phyloP scores from a whole-genome alignment of 78 protist species.

The Speleostelium caveatum region DNA sequence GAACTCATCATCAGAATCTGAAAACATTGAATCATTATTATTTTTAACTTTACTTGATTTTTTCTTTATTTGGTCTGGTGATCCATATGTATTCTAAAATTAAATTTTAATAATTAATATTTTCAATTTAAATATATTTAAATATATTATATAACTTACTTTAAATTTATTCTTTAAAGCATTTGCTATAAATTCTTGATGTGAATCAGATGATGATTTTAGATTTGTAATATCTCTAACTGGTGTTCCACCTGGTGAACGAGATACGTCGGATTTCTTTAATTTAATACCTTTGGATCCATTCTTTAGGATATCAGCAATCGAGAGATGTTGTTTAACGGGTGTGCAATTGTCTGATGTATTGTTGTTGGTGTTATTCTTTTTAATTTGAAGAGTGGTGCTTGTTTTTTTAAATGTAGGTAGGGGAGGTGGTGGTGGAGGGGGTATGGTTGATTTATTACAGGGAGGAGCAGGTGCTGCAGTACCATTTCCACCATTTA shows the following conservation, averaged over 20 bases:
- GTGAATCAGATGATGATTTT: background rate
- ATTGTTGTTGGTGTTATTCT: background rate
- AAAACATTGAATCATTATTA: background rate
- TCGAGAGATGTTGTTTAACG: background rate
- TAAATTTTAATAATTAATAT: background rate
- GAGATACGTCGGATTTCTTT: conserved; percentile 17
- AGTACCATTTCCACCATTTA: background rate
- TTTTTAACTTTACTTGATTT: background rate
- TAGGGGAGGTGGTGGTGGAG: conserved; percentile 17
- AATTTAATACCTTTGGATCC: background rate
- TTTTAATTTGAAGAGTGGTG: background rate
- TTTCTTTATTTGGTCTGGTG: background rate
- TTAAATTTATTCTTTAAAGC: conserved; percentile 31
- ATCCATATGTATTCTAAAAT: conserved; percentile 7
- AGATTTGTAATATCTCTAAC: conserved; percentile 15
- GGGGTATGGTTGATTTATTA: background rate
- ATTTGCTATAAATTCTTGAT: conserved; percentile 34
- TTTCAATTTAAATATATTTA: background rate
- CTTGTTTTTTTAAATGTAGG: background rate
- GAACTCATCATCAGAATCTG: background rate
- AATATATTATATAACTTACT: background rate
- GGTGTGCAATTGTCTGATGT: background rate
- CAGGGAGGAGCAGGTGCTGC: background rate
- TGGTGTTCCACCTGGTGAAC: conserved; percentile 77
- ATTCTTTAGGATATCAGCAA: conserved; percentile 14